Conservation (phyloP, 1,284 basidiomycete species). For the Kwoniella shivajii region DNA sequence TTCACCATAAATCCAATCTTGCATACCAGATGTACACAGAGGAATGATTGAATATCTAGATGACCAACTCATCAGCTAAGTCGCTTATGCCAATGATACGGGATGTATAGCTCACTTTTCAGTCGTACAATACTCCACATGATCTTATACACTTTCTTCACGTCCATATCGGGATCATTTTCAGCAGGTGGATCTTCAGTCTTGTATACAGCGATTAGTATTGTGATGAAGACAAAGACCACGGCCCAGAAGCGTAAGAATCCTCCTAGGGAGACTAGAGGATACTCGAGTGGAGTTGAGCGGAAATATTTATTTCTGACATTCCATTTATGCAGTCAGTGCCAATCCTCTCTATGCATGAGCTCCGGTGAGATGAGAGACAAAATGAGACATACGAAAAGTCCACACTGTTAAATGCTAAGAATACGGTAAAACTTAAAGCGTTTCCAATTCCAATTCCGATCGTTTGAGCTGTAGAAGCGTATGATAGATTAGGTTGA, state of each 20-base stretch:
- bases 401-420: conserved; percentile 92
- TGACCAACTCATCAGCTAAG: neutral
- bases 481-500: conserved; percentile 91
- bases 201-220: conserved; percentile 86
- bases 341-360: neutral
- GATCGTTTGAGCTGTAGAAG: conserved; percentile 96
- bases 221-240: conserved; percentile 77
- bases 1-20: conserved; percentile 97
- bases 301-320: conserved; percentile 70
- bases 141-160: conserved; percentile 85
- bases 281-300: conserved; percentile 65
- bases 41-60: conserved; percentile 87
- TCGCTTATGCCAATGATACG: neutral
- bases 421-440: conserved; percentile 94
- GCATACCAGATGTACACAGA: conserved; percentile 84
- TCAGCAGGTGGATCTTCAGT: conserved; percentile 79
- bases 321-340: neutral
- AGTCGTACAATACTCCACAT: conserved; percentile 94
- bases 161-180: conserved; percentile 82
- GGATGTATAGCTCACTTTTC: conserved; percentile 65
- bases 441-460: conserved; percentile 97
- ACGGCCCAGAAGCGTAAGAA: conserved; percentile 88
- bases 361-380: neutral
- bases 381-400: conserved; percentile 87
- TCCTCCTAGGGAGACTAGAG: conserved; percentile 74